Evolutionary conservation across 345 rosid species (phyloP).

Genomic region (Brassica carinata): DNA sequence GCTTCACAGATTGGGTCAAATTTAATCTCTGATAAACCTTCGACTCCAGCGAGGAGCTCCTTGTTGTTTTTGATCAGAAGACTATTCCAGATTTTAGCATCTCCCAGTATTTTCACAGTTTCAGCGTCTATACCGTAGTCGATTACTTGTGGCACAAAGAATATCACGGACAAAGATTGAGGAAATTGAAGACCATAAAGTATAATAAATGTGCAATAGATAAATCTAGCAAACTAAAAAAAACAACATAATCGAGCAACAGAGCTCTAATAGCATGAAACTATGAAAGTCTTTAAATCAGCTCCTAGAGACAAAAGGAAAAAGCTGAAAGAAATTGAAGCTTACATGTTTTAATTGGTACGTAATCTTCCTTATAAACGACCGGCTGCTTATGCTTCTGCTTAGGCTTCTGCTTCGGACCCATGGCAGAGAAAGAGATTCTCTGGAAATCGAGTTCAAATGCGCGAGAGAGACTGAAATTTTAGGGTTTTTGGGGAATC

Average conservation of each 20-base stretch:
- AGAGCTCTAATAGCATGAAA: neutral
- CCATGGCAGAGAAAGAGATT: neutral
- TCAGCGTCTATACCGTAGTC: neutral
- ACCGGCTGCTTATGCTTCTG: neutral
- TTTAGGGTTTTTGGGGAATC: neutral
- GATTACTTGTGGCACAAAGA: neutral
- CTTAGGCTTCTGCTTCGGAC: neutral
- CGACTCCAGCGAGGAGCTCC: neutral
- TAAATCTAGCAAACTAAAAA: neutral
- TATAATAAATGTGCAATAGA: neutral
- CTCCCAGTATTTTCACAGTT: neutral
- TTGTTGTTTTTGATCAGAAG: neutral
- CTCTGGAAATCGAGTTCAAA: neutral
- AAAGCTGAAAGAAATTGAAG: neutral
- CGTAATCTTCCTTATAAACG: neutral
- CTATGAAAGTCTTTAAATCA: neutral
- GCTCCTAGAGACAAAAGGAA: neutral
- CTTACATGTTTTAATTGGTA: neutral
- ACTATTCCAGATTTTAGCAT: neutral
- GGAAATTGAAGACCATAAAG: neutral
- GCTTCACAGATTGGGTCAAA: neutral
- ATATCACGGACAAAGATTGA: neutral
- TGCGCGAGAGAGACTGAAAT: neutral
- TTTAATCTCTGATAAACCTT: neutral
- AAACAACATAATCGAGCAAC: neutral